These are phyloP conservation scores for Ophiocordyceps sinensis DNA, from an alignment of 2,329 filamentous ascomycete species.

Conservation along the genomic window DNA sequence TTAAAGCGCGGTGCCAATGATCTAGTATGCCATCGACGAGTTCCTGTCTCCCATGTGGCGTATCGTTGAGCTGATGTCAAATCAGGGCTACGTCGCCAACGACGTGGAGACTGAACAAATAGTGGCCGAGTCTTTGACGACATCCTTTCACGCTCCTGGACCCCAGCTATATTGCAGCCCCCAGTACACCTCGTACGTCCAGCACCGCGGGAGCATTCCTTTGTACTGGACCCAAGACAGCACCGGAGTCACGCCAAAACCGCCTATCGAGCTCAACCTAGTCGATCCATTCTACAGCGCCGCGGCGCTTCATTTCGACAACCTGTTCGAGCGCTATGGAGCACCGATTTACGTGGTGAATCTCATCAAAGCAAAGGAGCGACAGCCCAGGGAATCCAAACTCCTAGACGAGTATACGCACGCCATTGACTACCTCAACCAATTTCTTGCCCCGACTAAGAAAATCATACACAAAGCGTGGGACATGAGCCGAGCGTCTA, in stretches of 20 bases:
- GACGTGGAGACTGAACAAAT: slow-evolving; percentile 99
- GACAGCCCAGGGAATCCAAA: slow-evolving; percentile 83
- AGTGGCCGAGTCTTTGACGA: slow-evolving; percentile 85
- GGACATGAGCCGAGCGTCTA: slow-evolving; percentile 95
- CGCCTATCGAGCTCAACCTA: slow-evolving; percentile 89
- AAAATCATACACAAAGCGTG: slow-evolving; percentile 91
- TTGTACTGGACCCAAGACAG: slow-evolving; percentile 96
- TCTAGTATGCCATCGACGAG: slow-evolving; percentile 25
- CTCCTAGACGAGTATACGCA: slow-evolving; percentile 75
- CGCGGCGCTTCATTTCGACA: slow-evolving; percentile 86
- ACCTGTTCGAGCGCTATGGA: slow-evolving; percentile 86
- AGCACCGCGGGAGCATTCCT: slow-evolving; percentile 92
- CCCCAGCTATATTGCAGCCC: slow-evolving; percentile 76
- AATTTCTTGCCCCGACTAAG: slow-evolving; percentile 71
- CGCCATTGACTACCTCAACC: slow-evolving; percentile 83
- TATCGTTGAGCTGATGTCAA: neutral
- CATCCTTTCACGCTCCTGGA: slow-evolving; percentile 87
- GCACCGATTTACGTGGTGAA: slow-evolving; percentile 86
- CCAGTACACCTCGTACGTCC: slow-evolving; percentile 89
- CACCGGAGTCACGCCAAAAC: slow-evolving; percentile 88
- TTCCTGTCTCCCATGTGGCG: neutral
- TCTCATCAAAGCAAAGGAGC: slow-evolving; percentile 76
- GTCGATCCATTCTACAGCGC: slow-evolving; percentile 92
- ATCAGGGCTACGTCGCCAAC: slow-evolving; percentile 78
- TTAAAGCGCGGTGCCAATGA: slow-evolving; percentile 93